Percentiles rank a stretch among this genome's conserved stretches.
Conservation (phyloP, 257 asterid species). For the Salvia miltiorrhiza region DNA sequence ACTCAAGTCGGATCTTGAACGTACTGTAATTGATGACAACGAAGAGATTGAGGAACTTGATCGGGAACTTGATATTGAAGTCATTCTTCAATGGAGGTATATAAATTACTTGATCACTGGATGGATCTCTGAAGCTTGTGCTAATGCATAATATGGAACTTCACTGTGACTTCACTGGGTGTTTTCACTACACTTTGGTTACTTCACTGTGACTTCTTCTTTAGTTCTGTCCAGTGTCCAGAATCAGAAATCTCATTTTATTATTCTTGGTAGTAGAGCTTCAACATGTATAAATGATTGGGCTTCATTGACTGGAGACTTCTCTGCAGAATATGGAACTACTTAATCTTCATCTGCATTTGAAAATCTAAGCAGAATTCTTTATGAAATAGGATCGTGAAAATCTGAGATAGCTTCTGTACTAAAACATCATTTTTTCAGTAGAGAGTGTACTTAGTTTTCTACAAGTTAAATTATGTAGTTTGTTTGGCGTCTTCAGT, state of each 20-base stretch:
- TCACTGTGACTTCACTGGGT: too few relatives aligned
- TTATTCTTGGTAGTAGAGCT: not conserved
- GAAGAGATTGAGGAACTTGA: slow-evolving; percentile 83
- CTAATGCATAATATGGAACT: too few relatives aligned
- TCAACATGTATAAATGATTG: not conserved
- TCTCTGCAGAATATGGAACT: not conserved
- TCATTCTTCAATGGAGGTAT: slow-evolving; percentile 96
- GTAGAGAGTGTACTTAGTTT: not conserved
- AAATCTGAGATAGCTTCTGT: not conserved
- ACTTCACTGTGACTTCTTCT: not conserved
- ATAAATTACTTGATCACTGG: slow-evolving; percentile 4
- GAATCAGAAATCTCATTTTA: not conserved
- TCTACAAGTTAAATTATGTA: not conserved
- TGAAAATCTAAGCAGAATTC: not conserved
- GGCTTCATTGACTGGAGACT: not conserved
- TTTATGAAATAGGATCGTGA: not conserved
- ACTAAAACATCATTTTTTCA: not conserved
- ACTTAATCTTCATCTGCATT: not conserved
- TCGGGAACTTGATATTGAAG: slow-evolving; percentile 79
- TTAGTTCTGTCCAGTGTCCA: not conserved
- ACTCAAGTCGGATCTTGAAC: slow-evolving; percentile 77
- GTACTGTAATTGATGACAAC: slow-evolving; percentile 63
- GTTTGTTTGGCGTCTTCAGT: slow-evolving; percentile 15
- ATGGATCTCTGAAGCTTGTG: slow-evolving; percentile 9
- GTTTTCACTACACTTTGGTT: not conserved